A percentile compares a stretch with the other conserved stretches of the same genome.
These are phyloP conservation scores for Candida cerambycidarum DNA, from an alignment of 805 yeast species.

Conservation along the genomic window DNA sequence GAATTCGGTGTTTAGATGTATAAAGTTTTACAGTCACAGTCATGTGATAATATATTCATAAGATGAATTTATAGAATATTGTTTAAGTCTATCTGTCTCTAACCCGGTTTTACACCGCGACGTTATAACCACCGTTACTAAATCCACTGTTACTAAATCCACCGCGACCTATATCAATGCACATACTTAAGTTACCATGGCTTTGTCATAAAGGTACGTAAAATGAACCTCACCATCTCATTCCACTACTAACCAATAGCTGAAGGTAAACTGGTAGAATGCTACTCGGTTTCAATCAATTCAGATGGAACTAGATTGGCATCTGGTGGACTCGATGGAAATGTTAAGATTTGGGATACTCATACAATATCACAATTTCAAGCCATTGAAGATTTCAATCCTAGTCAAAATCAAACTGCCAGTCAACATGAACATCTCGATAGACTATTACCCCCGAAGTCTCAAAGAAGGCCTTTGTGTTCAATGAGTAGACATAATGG, in stretches of 20 bases:
- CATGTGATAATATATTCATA: not conserved
- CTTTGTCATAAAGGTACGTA: conserved; percentile 43
- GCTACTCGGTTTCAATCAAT: conserved; percentile 78
- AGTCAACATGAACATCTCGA: conserved; percentile 5
- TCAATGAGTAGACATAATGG: conserved; percentile 96
- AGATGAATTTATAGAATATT: not conserved
- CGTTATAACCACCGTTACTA: too few relatives aligned
- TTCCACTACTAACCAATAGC: conserved; percentile 49
- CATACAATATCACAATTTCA: conserved; percentile 50
- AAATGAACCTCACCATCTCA: too few relatives aligned
- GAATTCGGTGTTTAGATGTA: conserved; percentile 39
- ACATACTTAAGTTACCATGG: conserved; percentile 45
- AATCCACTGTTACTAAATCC: too few relatives aligned
- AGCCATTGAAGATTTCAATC: conserved; percentile 15
- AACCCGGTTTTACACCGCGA: too few relatives aligned
- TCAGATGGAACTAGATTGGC: conserved; percentile 85
- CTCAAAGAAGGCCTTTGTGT: conserved; percentile 58
- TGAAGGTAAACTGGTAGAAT: conserved; percentile 77
- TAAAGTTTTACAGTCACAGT: too few relatives aligned
- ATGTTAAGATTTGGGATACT: conserved; percentile 84
- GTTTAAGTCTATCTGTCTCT: too few relatives aligned
- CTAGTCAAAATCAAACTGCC: conserved; percentile 2
- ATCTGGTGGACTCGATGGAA: conserved; percentile 91
- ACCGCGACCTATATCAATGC: conserved; percentile 23
- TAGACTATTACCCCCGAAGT: conserved; percentile 20